Conservation (phyloP, 2,329 filamentous ascomycete species). For the Arthroderma sp. region DNA sequence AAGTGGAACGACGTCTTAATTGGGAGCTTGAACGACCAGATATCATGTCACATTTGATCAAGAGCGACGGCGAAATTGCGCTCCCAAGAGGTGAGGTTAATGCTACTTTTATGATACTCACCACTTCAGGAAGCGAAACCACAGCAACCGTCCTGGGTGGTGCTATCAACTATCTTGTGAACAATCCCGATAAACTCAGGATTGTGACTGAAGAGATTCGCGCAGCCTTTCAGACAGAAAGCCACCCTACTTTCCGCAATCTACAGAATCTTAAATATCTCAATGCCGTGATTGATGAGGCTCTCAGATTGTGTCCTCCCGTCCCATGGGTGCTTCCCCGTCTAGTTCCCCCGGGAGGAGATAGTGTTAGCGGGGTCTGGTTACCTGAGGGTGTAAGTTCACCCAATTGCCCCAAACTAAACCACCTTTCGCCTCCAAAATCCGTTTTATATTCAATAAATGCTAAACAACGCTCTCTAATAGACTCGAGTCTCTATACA, state of each 20-base stretch:
- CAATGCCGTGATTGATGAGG: constrained; percentile 31
- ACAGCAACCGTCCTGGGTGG: constrained; percentile 34
- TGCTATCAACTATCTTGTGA: constrained; percentile 29
- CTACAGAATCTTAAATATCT: constrained; percentile 26
- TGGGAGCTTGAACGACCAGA: background rate
- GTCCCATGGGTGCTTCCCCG: constrained; percentile 15
- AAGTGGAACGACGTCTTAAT: constrained; percentile 5
- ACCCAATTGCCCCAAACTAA: background rate
- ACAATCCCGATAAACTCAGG: constrained; percentile 18
- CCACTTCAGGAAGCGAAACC: constrained; percentile 29
- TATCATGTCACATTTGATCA: constrained; percentile 3
- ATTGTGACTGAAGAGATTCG: constrained; percentile 30
- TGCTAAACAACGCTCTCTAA: background rate
- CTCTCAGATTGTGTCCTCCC: constrained; percentile 31
- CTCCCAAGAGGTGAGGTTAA: constrained; percentile 10
- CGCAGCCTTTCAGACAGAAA: constrained; percentile 20
- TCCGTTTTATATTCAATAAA: background rate
- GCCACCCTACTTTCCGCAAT: constrained; percentile 28
- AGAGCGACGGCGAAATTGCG: background rate
- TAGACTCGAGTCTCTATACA: constrained; percentile 33
- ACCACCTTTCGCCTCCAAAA: background rate
- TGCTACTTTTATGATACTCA: constrained; percentile 26
- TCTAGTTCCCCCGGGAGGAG: constrained; percentile 12
- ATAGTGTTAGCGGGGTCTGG: constrained; percentile 23
- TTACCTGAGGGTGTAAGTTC: constrained; percentile 19